Percentiles rank a stretch among this genome's conserved stretches.
Conservation (phyloP, 805 yeast species). For the Jamesozyma gamospora region DNA sequence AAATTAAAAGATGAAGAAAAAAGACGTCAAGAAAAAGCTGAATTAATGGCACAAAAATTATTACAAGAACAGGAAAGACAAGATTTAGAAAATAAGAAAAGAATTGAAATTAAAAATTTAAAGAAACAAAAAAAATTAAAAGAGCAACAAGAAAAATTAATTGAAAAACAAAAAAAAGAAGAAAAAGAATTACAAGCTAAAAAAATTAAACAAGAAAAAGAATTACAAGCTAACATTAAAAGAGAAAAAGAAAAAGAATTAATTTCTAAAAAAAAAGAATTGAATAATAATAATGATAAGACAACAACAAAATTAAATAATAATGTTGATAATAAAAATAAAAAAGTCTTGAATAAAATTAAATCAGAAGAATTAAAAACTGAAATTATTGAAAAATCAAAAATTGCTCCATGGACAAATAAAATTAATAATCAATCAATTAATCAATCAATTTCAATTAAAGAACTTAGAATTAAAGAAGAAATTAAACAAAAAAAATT, state of each 20-base stretch:
- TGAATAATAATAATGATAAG: too few species aligned
- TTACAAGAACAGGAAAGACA: constrained; percentile 10
- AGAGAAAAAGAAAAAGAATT: too few species aligned
- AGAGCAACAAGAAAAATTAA: constrained; percentile 6
- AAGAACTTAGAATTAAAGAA: constrained; percentile 10
- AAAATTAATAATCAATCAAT: constrained; percentile 13
- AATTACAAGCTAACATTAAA: not conserved
- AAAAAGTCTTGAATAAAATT: not conserved
- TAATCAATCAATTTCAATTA: constrained; percentile 14
- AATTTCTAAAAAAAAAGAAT: too few species aligned
- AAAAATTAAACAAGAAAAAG: constrained; percentile 3
- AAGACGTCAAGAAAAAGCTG: constrained; percentile 13
- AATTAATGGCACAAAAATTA: constrained; percentile 17
- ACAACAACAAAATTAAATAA: constrained; percentile 4
- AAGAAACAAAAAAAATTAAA: constrained; percentile 10
- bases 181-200: not conserved
- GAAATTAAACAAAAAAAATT: not conserved
- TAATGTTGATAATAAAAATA: not conserved
- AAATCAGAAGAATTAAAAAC: not conserved
- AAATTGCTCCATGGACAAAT: constrained; percentile 24
- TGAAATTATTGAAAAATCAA: not conserved
- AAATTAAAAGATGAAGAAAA: constrained; percentile 1
- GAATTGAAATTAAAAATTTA: constrained; percentile 3
- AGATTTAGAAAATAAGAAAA: constrained; percentile 5
- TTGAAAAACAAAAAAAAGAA: constrained; percentile 3